Base-by-base conservation (phyloP, 164 flowering plant species). In the Vitis cinerea region DNA sequence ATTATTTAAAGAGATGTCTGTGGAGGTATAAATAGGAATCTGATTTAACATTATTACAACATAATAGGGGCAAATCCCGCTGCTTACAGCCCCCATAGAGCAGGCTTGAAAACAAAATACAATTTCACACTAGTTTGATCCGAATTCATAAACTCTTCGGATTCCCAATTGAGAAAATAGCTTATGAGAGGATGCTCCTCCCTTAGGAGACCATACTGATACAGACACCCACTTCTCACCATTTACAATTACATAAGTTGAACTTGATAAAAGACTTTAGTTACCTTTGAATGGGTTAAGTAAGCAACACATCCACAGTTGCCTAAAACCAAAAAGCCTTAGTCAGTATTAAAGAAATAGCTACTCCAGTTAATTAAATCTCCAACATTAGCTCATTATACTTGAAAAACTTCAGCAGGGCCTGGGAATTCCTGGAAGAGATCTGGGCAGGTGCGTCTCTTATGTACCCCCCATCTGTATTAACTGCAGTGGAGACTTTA, bases 401-500 rank as follows among this genome's bases (percentile, higher is more conserved):
- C 7, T 11, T 4, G 19, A 62, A 4, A n/a, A 14, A 17, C 11
- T 29, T 0, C 6, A 2, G 44, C 57, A 59, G 53, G 47, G 15
- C 15, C 19, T 29, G 56, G 71, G 50, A n/a, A 68, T n/a, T 15
- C 47, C 37, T 30, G 69, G 30, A 9, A 14, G 30, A 49, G 62
- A 37, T 65, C 63, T 60, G 48, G 49, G 30, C 8, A 15, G 74
- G 37, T 6, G 55, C 44, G 7, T 58, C 17, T 55, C 63, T 50
- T 64, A 80, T 57, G 74, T 15, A 9, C 75, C 83, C 10, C 84
- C 86, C 88, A 84, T 83, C 65, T 83, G 88, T 37, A 86, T 75
- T 59, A 71, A 61, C 77, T 88, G 95, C 55, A 67, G 8, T 2
- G 99, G 92, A 64, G 94, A 84, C 78, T 88, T 94, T 56, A 94